Evolutionary conservation across 192 early-diverging fungal species (phyloP).

Genomic region (Coemansia sp.): DNA sequence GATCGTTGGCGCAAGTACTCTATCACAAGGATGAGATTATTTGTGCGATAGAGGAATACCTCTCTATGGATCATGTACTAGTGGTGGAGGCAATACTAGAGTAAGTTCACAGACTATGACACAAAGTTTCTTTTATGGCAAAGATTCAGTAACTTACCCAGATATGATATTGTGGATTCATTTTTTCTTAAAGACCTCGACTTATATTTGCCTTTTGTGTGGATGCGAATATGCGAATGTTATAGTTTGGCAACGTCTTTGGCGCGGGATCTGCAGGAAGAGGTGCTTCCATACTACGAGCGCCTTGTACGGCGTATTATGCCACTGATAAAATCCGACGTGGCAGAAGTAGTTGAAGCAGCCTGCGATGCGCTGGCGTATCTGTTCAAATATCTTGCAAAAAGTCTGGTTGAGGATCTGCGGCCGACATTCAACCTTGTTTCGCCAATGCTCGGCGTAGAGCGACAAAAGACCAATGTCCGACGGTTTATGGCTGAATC

Average conservation of each 20-base stretch:
- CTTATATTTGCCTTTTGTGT: background rate
- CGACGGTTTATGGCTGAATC: constrained; percentile 89
- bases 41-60: constrained; percentile 60
- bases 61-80: constrained; percentile 62
- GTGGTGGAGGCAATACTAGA: constrained; percentile 83
- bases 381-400: constrained; percentile 86
- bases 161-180: no score
- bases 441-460: constrained; percentile 67
- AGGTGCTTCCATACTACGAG: constrained; percentile 78
- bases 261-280: constrained; percentile 89
- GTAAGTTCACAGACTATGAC: constrained; percentile 48
- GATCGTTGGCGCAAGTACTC: constrained; percentile 83
- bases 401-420: constrained; percentile 66
- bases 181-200: no score
- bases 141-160: background rate
- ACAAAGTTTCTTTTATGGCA: background rate
- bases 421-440: constrained; percentile 77
- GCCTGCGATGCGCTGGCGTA: constrained; percentile 87
- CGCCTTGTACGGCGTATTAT: constrained; percentile 64
- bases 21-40: constrained; percentile 86
- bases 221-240: background rate
- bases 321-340: constrained; percentile 64
- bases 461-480: constrained; percentile 69
- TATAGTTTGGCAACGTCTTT: constrained; percentile 73
- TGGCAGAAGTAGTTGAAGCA: constrained; percentile 76